These are phyloP conservation scores for Chara braunii DNA, from an alignment of 139 green algal genomes.

Conservation along the genomic window DNA sequence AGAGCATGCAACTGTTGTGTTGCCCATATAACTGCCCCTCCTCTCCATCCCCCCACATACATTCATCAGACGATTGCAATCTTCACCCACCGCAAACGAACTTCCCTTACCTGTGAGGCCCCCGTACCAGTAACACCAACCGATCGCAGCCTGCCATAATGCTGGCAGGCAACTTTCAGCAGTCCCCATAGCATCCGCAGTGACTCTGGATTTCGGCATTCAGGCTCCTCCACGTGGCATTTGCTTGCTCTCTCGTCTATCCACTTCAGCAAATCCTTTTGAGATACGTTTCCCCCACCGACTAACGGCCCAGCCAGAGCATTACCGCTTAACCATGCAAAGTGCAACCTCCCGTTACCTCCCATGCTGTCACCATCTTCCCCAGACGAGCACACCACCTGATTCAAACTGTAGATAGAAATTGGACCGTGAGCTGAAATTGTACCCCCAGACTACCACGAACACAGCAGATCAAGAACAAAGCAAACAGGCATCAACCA, in stretches of 20 bases:
- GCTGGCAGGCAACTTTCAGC: conserved; percentile 9
- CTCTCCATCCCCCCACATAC: too few relatives aligned
- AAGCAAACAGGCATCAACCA: too few relatives aligned
- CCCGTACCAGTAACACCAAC: too few relatives aligned
- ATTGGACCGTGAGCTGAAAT: too few relatives aligned
- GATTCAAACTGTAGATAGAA: neutral
- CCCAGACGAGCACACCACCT: neutral
- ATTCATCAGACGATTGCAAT: too few relatives aligned
- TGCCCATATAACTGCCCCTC: too few relatives aligned
- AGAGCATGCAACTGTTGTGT: too few relatives aligned
- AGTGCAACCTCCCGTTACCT: conserved; percentile 10
- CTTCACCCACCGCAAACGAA: too few relatives aligned
- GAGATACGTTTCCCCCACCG: neutral
- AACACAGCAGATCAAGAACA: too few relatives aligned
- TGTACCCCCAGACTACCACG: too few relatives aligned
- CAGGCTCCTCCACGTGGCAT: conserved; percentile 11
- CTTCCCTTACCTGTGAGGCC: too few relatives aligned
- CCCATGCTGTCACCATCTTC: neutral
- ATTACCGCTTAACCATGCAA: conserved; percentile 10
- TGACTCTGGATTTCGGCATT: neutral
- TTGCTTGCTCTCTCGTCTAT: conserved; percentile 18
- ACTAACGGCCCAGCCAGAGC: conserved; percentile 8
- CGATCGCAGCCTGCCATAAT: conserved; percentile 35
- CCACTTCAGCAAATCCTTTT: conserved; percentile 37
- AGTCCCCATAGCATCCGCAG: conserved; percentile 24